Evolutionary conservation across 257 asterid species (phyloP).

Genomic region (Solanum pimpinellifolium): DNA sequence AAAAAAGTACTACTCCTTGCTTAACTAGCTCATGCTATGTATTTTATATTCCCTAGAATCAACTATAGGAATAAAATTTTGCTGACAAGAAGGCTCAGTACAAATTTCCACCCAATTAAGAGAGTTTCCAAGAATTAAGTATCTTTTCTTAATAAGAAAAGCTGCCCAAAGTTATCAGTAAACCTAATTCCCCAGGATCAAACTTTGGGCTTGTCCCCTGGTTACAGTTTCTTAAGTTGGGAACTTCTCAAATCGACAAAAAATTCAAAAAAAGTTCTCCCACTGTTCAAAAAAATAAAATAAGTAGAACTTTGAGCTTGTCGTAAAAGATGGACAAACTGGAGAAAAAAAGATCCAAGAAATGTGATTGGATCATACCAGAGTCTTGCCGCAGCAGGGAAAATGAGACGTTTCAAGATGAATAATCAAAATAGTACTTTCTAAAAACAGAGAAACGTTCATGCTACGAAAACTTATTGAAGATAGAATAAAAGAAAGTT

Average conservation of each 20-base stretch:
- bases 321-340: background rate
- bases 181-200: background rate
- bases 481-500: slow-evolving; percentile 6
- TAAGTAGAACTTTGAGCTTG: background rate
- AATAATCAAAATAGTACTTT: background rate
- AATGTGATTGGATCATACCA: background rate
- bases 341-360: background rate
- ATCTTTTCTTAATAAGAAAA: background rate
- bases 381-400: background rate
- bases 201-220: background rate
- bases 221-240: background rate
- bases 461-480: background rate
- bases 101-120: background rate
- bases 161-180: background rate
- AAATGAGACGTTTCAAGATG: background rate
- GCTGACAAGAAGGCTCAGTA: background rate
- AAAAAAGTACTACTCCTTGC: background rate
- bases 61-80: background rate
- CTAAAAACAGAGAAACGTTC: background rate
- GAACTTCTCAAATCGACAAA: background rate
- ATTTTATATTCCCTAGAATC: background rate
- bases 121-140: background rate
- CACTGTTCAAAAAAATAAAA: background rate
- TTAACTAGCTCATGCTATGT: background rate
- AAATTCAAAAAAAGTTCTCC: background rate